Percentiles rank a stretch among this genome's conserved stretches.
Conservation (phyloP, 495 filamentous ascomycete species). For the Penicillium riverlandense region DNA sequence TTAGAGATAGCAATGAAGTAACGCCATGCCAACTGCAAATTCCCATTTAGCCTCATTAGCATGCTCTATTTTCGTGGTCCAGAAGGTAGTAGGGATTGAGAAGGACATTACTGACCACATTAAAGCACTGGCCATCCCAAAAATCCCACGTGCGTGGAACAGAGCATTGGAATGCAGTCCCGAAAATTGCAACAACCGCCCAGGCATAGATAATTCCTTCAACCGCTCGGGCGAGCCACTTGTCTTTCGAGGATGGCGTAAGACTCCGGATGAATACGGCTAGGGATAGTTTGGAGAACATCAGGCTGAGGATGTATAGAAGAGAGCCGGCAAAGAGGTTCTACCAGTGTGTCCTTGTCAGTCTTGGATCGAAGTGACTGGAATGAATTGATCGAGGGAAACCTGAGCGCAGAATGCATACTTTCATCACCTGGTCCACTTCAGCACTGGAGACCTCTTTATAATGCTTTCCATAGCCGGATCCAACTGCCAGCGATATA, state of each 20-base stretch:
- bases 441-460: conserved; percentile 4
- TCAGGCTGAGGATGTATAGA: conserved; percentile 18
- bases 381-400: background rate
- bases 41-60: background rate
- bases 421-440: conserved; percentile 22
- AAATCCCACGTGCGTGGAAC: conserved; percentile 18
- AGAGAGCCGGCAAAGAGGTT: conserved; percentile 17
- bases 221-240: conserved; percentile 9
- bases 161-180: conserved; percentile 18
- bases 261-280: conserved; percentile 17
- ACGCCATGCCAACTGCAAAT: conserved; percentile 15
- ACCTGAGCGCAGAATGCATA: background rate
- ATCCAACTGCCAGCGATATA: conserved; percentile 18
- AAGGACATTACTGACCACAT: conserved; percentile 9
- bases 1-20: conserved; percentile 14
- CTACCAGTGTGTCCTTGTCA: conserved; percentile 1
- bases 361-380: background rate
- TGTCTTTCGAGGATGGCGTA: conserved; percentile 11
- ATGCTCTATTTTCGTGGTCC: background rate
- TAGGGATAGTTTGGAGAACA: conserved; percentile 20
- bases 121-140: conserved; percentile 14
- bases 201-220: conserved; percentile 6
- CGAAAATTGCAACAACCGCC: conserved; percentile 14
- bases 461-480: conserved; percentile 21
- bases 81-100: background rate